These are phyloP conservation scores for Themeda triandra DNA, from an alignment of 176 grass and related monocot species.

Conservation along the genomic window DNA sequence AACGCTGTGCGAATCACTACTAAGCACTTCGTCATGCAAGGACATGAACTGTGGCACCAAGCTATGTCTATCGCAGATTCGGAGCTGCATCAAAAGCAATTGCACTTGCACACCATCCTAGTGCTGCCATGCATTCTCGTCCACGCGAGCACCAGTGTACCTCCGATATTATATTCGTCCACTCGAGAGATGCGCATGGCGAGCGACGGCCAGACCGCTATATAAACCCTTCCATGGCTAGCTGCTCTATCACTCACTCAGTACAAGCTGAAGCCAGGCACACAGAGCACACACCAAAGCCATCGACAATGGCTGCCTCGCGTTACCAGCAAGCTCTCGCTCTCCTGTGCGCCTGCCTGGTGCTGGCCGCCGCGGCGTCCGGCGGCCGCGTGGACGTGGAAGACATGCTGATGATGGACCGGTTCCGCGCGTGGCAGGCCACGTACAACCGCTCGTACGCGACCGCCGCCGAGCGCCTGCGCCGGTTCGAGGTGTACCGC, in stretches of 20 bases:
- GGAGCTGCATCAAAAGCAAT: too few species aligned
- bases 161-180: too few species aligned
- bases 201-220: too few species aligned
- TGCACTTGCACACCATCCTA: too few species aligned
- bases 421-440: constrained; percentile 8
- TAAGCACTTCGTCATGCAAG: too few species aligned
- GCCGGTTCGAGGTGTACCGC: constrained; percentile 33
- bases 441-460: constrained; percentile 8
- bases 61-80: too few species aligned
- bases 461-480: not conserved
- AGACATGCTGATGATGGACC: not conserved
- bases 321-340: not conserved
- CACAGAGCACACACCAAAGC: not conserved
- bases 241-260: not conserved
- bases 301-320: not conserved
- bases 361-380: not conserved
- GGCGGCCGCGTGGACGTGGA: not conserved
- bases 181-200: too few species aligned
- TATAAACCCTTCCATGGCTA: too few species aligned
- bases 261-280: not conserved
- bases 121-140: too few species aligned
- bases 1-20: too few species aligned
- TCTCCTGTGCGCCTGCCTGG: not conserved
- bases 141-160: too few species aligned
- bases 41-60: too few species aligned